Evolutionary conservation across 768 basidiomycete genomes (phyloP).

Genomic region (Auriculariales sp.): DNA sequence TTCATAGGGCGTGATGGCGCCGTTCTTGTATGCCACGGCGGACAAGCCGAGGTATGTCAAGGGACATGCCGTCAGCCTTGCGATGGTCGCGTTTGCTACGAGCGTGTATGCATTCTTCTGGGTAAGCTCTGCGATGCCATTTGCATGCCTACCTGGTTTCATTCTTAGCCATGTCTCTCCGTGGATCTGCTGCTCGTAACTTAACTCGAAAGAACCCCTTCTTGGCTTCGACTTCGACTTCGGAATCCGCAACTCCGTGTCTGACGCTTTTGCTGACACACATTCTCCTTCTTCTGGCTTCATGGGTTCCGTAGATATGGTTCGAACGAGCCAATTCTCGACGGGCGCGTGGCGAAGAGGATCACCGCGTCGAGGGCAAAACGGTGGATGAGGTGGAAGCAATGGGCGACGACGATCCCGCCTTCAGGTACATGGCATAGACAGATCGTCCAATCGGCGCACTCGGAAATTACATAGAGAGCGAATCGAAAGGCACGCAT

Average conservation of each 20-base stretch:
- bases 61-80: background rate
- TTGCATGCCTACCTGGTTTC: background rate
- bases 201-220: too few species aligned
- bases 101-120: background rate
- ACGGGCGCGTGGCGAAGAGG: slow-evolving; percentile 3
- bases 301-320: background rate
- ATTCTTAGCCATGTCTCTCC: too few species aligned
- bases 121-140: background rate
- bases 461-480: too few species aligned
- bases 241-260: too few species aligned
- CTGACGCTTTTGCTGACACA: too few species aligned
- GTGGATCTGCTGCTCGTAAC: too few species aligned
- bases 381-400: slow-evolving; percentile 1
- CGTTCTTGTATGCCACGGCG: slow-evolving; percentile 1
- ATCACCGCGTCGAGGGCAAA: background rate
- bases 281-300: background rate
- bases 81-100: background rate
- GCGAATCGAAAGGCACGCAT: too few species aligned
- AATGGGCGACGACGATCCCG: slow-evolving; percentile 3
- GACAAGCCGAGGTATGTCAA: background rate
- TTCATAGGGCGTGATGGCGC: slow-evolving; percentile 3
- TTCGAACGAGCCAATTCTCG: background rate
- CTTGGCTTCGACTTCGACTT: too few species aligned
- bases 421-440: slow-evolving; percentile 1
- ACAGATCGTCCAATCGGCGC: too few species aligned